Base-by-base conservation (phyloP, 768 basidiomycete genomes). In the Phlebiopsis gigantea region DNA sequence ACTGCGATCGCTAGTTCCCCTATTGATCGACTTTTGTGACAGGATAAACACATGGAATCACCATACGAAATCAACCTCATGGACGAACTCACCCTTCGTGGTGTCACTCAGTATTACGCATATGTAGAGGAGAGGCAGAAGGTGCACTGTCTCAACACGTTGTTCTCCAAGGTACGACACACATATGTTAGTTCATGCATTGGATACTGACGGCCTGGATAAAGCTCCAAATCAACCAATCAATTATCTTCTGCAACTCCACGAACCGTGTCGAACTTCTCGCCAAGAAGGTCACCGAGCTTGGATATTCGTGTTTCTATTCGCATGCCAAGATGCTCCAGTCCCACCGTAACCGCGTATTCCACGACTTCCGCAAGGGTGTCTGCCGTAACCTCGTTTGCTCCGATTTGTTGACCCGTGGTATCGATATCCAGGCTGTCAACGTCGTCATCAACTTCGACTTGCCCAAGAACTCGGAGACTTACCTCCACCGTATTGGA, bases 401-500 rank as follows among this genome's bases (percentile, higher is more conserved):
- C 77, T 88, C 85, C 52, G 96, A 99, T 75, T 85, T 99, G 61
- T 87, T 99, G 68, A 99, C 96, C 22, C 91, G 96, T 63, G 96
- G 96, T 75, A 99, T 99, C 71, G 96, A 99, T 73, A 99, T 99
- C 69, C 97, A 98, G 76, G 97, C 96, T 57, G 96, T 99, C 60
- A 99, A 99, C 74, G 97, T 98, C 70, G 96, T 99, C 67, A 98
- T 99, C 81, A 98, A 98, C 76, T 99, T 99, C 68, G 96, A 99
- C 71, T 97, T 98, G 74, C 96, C 96, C 59, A 97, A 98, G 81
- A 98, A 95, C 71, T 91, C 93, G 59, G 97, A 99, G 73, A 98
- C 96, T 2, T 99, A 99, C 73, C 85, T 99, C 21, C 96, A 99
- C 72, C 89, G 96, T 62, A 98, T 98, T 68, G 96, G 97, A 68